Evolutionary conservation across 192 early-diverging fungal species (phyloP).

Genomic region (Haplosporangium gracile): DNA sequence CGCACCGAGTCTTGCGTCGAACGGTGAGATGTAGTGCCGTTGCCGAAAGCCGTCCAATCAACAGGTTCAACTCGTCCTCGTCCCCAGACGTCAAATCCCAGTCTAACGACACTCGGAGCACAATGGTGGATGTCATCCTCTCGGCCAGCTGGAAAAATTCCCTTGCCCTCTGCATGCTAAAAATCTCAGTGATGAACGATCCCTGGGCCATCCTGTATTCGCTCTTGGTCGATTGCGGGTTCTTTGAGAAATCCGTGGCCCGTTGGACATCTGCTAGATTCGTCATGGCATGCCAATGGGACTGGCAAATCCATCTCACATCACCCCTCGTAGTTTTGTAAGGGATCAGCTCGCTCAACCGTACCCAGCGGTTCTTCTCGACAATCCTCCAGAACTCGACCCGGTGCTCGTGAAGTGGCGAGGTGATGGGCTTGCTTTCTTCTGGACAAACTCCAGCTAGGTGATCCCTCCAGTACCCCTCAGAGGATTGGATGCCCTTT

Average conservation of each 20-base stretch:
- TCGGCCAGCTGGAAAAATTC: conserved; percentile 28
- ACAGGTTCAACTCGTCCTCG: conserved; percentile 11
- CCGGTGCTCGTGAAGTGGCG: not conserved
- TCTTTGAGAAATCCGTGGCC: conserved; percentile 12
- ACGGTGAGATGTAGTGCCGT: conserved; percentile 1
- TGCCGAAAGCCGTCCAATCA: not conserved
- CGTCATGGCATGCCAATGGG: conserved; percentile 21
- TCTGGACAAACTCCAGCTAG: not conserved
- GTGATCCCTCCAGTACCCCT: not conserved
- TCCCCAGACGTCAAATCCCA: conserved; percentile 39
- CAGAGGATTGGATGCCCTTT: not conserved
- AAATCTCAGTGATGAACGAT: conserved; percentile 20
- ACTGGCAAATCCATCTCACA: conserved; percentile 25
- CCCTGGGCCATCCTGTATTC: conserved; percentile 23
- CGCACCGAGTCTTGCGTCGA: conserved; percentile 6
- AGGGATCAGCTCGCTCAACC: conserved; percentile 1
- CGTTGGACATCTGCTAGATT: not conserved
- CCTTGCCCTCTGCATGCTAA: conserved; percentile 7
- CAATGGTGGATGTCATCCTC: conserved; percentile 10
- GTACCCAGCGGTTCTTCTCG: conserved; percentile 4
- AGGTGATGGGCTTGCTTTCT: not conserved
- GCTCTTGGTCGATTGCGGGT: conserved; percentile 10
- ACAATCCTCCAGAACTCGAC: not conserved
- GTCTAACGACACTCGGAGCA: conserved; percentile 21
- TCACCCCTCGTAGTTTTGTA: conserved; percentile 8